A percentile compares a stretch with the other conserved stretches of the same genome.
Conservation (phyloP, 495 filamentous ascomycete genomes). For the Penicillium canescens region DNA sequence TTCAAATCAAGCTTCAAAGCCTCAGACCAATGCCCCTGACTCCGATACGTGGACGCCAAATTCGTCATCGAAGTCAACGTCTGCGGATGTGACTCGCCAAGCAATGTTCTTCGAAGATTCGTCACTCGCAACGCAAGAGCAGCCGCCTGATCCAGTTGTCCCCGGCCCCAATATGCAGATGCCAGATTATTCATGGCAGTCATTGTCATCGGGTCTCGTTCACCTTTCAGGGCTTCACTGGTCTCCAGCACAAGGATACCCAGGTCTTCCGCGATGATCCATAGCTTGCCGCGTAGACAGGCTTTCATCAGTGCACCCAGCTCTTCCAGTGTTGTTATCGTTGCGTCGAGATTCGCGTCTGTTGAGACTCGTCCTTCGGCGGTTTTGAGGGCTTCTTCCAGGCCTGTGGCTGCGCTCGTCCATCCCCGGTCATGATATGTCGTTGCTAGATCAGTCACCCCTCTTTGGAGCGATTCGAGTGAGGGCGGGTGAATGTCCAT, state of each 20-base stretch:
- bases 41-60: slow-evolving; percentile 29
- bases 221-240: slow-evolving; percentile 19
- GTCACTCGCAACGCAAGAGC: slow-evolving; percentile 2
- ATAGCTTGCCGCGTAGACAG: slow-evolving; percentile 5
- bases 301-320: slow-evolving; percentile 3
- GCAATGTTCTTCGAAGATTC: slow-evolving; percentile 7
- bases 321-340: slow-evolving; percentile 1
- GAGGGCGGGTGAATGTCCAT: slow-evolving; percentile 12
- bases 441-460: slow-evolving; percentile 1
- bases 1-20: slow-evolving; percentile 18
- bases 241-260: slow-evolving; percentile 19
- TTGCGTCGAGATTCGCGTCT: neutral
- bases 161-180: slow-evolving; percentile 26
- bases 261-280: slow-evolving; percentile 18
- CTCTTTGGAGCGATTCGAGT: slow-evolving; percentile 4
- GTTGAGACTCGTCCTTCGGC: neutral
- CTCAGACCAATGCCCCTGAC: slow-evolving; percentile 30
- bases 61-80: slow-evolving; percentile 23
- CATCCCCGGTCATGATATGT: slow-evolving; percentile 5
- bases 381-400: slow-evolving; percentile 1
- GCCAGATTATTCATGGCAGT: slow-evolving; percentile 28
- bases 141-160: slow-evolving; percentile 14
- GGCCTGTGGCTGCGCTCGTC: neutral
- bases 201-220: slow-evolving; percentile 18
- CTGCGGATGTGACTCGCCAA: slow-evolving; percentile 19